Evolutionary conservation across 73 alveolate species (phyloP), one percentile per base, ranked within the genome.

Genomic region (Paramecium biaurelia): DNA sequence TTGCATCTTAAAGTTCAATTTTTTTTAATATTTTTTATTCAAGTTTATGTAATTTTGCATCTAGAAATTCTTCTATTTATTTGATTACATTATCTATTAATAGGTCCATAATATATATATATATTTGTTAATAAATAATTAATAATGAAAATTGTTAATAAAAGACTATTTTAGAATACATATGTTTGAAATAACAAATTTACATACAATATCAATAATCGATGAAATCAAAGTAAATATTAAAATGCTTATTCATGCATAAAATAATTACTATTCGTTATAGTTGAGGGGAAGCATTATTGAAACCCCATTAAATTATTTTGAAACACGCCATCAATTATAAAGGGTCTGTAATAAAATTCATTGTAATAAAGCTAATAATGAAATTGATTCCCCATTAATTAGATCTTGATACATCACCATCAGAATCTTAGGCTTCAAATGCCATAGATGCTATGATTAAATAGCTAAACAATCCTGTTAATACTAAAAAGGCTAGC

Each of bases 401-500:
- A 72, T 72, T 72, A 15, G 86, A 72, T 72, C 86, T 72, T 72
- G 86, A 14, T 34, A 72, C 45, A 35, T 72, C 58, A 28, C 86
- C 86, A 15, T 21, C 86, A 53, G 68, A 53, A 5, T 53, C 68
- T 37, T 32, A 34, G 12, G 86, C 53, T 72, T 72, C 86, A 32
- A 72, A 37, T 72, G 53, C 86, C 86, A 72, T 72, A 5, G 58
- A 34, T 12, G 7, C 35, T 4, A 37, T 21, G 2, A 72, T 72
- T 35, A 72, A 72, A 38, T 34, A 72, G 2, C 38, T 72, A 12
- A 34, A 72, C n/a, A 72, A 3, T n/a, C 35, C 58, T 34, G 86
- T 72, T 18, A 72, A 72, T 34, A 14, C 35, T 38, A 72, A 35
- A 18, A 72, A 35, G 35, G 21, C 26, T 18, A 32, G 14, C 86